Evolutionary conservation across 345 rosid species (phyloP), one percentile per base, ranked within the genome.

Genomic region (Triadica sebifera): DNA sequence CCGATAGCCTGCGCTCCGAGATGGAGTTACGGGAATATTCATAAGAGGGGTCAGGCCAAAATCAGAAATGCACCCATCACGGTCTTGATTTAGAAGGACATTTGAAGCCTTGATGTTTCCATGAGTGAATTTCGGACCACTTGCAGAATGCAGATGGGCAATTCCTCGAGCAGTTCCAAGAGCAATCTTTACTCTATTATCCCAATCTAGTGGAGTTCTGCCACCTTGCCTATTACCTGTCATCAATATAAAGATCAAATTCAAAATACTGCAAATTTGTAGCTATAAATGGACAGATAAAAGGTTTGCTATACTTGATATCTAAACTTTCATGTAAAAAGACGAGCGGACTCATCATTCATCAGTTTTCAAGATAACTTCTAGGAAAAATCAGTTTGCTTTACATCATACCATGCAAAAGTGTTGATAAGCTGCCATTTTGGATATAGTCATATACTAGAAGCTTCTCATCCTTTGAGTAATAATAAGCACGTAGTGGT

Each of bases 401-500:
- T 69, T 50, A 12, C 49, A 47, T 19, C 81, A 60, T 90, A 94
- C 98, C 97, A 50, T 92, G 98, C 74, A 94, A 78, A 60, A 87
- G 86, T 10, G 96, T 69, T 43, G 89, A 86, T 67, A 91, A 75
- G 81, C 89, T 91, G 64, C 97, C 96, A 50, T 71, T 72, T 22
- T 81, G 61, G 71, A 80, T 69, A 63, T 89, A 94, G 74, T 94
- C 97, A 72, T 73, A 89, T 24, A 94, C 97, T 66, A 94, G 67
- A 69, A 94, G 91, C 81, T 89, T 94, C 87, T 94, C 98, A 50
- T 94, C 97, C 88, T 91, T 91, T 4, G 94, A 88, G 84, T 87
- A 90, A 80, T 94, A 94, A 77, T 91, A 94, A 22, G 98, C 98
- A 34, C 89, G 88, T 50, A 91, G 89, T 25, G 89, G 89, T 22